Percentiles rank a stretch among this genome's conserved stretches.
These are phyloP conservation scores for Mallotus nudiflorus DNA, from an alignment of 345 rosid genomes.

Conservation along the genomic window DNA sequence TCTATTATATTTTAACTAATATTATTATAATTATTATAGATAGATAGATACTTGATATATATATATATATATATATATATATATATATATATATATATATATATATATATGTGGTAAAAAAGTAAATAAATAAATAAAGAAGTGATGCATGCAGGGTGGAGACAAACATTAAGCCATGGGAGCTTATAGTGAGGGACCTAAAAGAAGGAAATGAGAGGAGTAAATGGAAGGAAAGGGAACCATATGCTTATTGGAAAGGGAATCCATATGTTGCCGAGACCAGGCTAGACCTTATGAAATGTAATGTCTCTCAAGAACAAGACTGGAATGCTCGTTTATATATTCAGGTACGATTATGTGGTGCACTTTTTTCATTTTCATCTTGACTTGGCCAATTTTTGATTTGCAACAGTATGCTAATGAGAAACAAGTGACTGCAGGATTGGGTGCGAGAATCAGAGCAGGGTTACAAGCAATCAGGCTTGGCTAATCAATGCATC, in stretches of 20 bases:
- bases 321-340: conserved; percentile 41
- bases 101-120: no score
- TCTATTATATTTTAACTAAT: no score
- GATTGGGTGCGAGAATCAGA: conserved; percentile 66
- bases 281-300: conserved; percentile 30
- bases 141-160: conserved; percentile 26
- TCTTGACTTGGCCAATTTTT: no score
- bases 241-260: conserved; percentile 46
- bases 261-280: conserved; percentile 31
- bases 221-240: conserved; percentile 38
- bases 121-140: not conserved
- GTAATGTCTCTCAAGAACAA: conserved; percentile 17
- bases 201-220: conserved; percentile 22
- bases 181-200: conserved; percentile 14
- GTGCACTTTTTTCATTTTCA: no score
- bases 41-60: no score
- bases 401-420: not conserved
- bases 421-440: conserved; percentile 35
- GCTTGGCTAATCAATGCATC: conserved; percentile 70
- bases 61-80: no score
- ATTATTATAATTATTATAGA: no score
- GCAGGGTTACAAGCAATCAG: conserved; percentile 76
- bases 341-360: conserved; percentile 1
- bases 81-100: no score
- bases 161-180: conserved; percentile 41